Evolutionary conservation across 2,329 filamentous ascomycete genomes (phyloP).

Genomic region (Talaromyces albobiverticillius): DNA sequence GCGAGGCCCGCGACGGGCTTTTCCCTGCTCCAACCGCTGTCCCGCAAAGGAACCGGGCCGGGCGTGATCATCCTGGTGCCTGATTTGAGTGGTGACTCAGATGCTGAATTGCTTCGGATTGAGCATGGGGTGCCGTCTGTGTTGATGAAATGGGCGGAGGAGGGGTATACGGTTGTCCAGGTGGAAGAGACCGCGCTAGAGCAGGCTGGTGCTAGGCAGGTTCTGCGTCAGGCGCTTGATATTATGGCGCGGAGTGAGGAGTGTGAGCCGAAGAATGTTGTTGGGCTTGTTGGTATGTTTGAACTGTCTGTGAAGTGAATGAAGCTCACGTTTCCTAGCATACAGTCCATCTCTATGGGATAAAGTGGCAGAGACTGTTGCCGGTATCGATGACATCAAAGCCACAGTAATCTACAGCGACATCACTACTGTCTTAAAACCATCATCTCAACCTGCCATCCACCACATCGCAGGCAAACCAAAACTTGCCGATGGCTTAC

Average conservation of each 20-base stretch:
- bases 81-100: conserved; percentile 1
- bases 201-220: not conserved
- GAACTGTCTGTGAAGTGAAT: too few species aligned
- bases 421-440: too few species aligned
- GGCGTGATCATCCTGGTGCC: conserved; percentile 48
- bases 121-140: conserved; percentile 51
- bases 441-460: not conserved
- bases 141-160: conserved; percentile 67
- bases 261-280: too few species aligned
- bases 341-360: too few species aligned
- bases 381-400: too few species aligned
- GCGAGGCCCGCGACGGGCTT: conserved; percentile 18
- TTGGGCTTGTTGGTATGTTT: too few species aligned
- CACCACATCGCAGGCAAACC: not conserved
- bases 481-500: not conserved
- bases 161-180: conserved; percentile 63
- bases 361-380: too few species aligned
- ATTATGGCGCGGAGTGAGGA: not conserved
- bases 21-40: conserved; percentile 46
- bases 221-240: conserved; percentile 20
- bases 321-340: too few species aligned
- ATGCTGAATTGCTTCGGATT: conserved; percentile 16
- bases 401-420: too few species aligned
- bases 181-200: conserved; percentile 31
- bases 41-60: conserved; percentile 48